Evolutionary conservation across 2,329 filamentous ascomycete species (phyloP).

Genomic region (Colletotrichum higginsianum): DNA sequence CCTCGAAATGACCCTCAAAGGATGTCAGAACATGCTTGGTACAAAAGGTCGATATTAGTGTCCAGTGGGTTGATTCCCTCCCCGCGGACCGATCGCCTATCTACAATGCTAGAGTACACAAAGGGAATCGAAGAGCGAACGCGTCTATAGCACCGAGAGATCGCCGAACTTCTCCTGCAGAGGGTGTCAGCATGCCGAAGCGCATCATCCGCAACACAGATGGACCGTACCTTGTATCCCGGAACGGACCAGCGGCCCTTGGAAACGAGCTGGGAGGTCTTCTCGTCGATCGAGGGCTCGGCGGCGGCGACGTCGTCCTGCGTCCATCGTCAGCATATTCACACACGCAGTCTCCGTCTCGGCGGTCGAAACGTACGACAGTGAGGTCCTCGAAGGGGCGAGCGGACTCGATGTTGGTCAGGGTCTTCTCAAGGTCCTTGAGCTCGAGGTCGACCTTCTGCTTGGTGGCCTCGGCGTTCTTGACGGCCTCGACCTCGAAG

Average conservation of each 20-base stretch:
- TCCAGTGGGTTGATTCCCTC: constrained; percentile 42
- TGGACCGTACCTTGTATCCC: constrained; percentile 90
- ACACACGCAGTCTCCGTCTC: constrained; percentile 17
- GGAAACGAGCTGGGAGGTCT: constrained; percentile 92
- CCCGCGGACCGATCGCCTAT: constrained; percentile 63
- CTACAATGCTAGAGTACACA: constrained; percentile 81
- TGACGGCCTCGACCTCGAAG: constrained; percentile 96
- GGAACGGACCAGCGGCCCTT: constrained; percentile 99
- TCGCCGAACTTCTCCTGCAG: constrained; percentile 98
- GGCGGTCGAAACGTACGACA: constrained; percentile 78
- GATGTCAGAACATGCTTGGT: constrained; percentile 12
- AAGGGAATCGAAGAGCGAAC: constrained; percentile 62
- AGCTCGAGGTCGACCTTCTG: constrained; percentile 95
- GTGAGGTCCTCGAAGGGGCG: constrained; percentile 97
- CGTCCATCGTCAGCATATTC: constrained; percentile 47
- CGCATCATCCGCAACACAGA: background rate
- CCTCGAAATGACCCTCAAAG: background rate
- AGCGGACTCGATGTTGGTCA: constrained; percentile 97
- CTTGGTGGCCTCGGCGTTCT: constrained; percentile 98
- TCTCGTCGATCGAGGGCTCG: constrained; percentile 97
- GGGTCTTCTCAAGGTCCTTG: constrained; percentile 91
- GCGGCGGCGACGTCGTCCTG: constrained; percentile 96
- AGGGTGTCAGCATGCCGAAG: constrained; percentile 60
- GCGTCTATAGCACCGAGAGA: constrained; percentile 89
- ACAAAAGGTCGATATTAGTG: constrained; percentile 41